Evolutionary conservation across 1,139 yeast genomes (phyloP).

Genomic region (Wickerhamomyces sp.): DNA sequence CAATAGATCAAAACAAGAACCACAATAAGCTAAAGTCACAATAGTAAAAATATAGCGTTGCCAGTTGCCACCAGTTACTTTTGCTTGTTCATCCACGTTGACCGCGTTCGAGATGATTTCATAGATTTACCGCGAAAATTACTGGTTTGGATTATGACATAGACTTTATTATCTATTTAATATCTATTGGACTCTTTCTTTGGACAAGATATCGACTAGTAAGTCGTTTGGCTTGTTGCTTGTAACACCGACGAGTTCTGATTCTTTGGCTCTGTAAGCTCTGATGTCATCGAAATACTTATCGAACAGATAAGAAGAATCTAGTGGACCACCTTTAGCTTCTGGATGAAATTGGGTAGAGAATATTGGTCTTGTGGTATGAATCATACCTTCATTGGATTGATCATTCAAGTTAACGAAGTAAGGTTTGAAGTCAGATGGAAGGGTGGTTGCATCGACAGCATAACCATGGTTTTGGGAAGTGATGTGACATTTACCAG

Average conservation of each 20-base stretch:
- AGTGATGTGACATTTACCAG: conserved; percentile 97
- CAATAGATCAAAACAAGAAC: no score
- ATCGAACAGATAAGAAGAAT: conserved; percentile 86
- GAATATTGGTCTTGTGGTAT: conserved; percentile 78
- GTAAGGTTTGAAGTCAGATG: conserved; percentile 86
- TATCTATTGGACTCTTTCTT: conserved; percentile 59
- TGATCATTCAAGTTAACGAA: conserved; percentile 95
- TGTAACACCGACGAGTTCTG: conserved; percentile 41
- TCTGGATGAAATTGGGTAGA: conserved; percentile 98
- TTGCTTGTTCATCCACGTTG: no score
- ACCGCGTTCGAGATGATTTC: background rate
- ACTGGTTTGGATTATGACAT: background rate
- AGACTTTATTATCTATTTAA: background rate
- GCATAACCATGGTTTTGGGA: conserved; percentile 99
- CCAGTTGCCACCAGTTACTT: no score
- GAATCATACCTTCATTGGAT: conserved; percentile 98
- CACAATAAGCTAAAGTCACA: no score
- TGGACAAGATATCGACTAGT: conserved; percentile 76
- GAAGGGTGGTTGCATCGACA: conserved; percentile 75
- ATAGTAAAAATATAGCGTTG: no score
- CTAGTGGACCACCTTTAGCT: conserved; percentile 98
- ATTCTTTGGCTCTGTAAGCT: conserved; percentile 44
- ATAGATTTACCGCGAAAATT: background rate
- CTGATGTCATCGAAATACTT: conserved; percentile 73
- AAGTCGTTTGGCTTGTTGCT: conserved; percentile 51